A percentile compares a stretch with the other conserved stretches of the same genome.
Evolutionary conservation across 306 rosid species (phyloP).

Genomic region (Dalbergia oliveri): DNA sequence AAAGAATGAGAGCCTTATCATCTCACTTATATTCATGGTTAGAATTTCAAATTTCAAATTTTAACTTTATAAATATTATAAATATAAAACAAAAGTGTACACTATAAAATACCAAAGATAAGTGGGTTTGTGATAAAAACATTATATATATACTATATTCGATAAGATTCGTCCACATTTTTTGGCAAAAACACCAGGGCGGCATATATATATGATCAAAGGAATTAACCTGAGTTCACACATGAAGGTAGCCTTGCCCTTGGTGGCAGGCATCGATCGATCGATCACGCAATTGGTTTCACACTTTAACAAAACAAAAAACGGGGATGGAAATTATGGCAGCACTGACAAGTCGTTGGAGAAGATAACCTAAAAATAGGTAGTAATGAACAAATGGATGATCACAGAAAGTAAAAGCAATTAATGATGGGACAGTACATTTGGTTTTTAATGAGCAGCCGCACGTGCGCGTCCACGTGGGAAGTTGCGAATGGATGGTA

Average conservation of each 20-base stretch:
- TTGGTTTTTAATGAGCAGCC: slow-evolving; percentile 24
- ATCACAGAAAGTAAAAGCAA: no score
- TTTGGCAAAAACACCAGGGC: not conserved
- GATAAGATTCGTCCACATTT: not conserved
- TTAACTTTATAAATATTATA: no score
- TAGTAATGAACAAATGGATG: not conserved
- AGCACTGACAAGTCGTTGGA: slow-evolving; percentile 51
- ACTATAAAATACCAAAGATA: not conserved
- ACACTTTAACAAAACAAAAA: not conserved
- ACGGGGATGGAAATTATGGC: slow-evolving; percentile 40
- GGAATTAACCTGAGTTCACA: not conserved
- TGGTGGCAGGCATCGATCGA: no score
- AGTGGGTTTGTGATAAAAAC: not conserved
- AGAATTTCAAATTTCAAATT: no score
- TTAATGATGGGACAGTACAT: slow-evolving; percentile 11
- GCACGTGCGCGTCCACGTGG: slow-evolving; percentile 62
- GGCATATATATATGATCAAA: not conserved
- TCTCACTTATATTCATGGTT: no score
- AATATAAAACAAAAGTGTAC: not conserved
- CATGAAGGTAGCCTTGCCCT: not conserved
- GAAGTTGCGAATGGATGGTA: slow-evolving; percentile 35
- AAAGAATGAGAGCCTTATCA: no score
- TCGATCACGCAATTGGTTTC: not conserved
- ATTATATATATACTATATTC: not conserved
- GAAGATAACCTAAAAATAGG: slow-evolving; percentile 52